Base-by-base conservation (phyloP, 257 asterid species). In the Linaria vulgaris region DNA sequence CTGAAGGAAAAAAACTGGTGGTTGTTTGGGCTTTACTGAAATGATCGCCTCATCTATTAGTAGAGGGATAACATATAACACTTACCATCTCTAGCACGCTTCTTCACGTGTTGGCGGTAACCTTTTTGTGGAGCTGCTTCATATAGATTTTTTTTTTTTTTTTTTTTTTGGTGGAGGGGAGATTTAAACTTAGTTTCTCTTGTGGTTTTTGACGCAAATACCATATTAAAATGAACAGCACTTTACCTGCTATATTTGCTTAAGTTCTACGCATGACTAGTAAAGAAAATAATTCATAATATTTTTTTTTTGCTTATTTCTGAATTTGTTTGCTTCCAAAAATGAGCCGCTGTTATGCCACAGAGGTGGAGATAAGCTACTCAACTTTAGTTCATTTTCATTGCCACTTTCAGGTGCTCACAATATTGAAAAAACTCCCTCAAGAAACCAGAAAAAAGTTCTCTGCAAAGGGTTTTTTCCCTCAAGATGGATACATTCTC, bases 401-500 rank as follows among this genome's bases (percentile, higher is more conserved):
- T 63, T 60, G 52, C 60, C 46, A 68, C 64, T 59, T 43, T 63
- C 78, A 92, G 99, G 96, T 78, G 68, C 72, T 78, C 82, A 64
- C 67, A 25, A 89, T 92, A 12, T 56, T 92, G 23, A 80, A 60
- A 74, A 85, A 79, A 71, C 43, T 89, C n/a, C 87, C 95, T 56
- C 69, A 59, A 44, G 99, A 78, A 47, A 83, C 97, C 58, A 77
- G 70, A 41, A 87, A 73, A 67, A 85, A 83, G 78, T 91, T 92
- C 46, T 56, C 68, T 15, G 85, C 85, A 6, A 87, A 82, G 78
- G 87, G 90, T 41, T 87, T 74, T 80, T 82, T 75, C 34, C 95
- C 91, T 24, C 99, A 92, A 72, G 99, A 89, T 31, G 99, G 99
- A 72, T 92, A 82, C 55, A 72, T 87, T 58, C 72, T 92, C 77